phyloP scores from a whole-genome alignment of 2,329 filamentous ascomycete species.

The Alternaria triticimaculans region DNA sequence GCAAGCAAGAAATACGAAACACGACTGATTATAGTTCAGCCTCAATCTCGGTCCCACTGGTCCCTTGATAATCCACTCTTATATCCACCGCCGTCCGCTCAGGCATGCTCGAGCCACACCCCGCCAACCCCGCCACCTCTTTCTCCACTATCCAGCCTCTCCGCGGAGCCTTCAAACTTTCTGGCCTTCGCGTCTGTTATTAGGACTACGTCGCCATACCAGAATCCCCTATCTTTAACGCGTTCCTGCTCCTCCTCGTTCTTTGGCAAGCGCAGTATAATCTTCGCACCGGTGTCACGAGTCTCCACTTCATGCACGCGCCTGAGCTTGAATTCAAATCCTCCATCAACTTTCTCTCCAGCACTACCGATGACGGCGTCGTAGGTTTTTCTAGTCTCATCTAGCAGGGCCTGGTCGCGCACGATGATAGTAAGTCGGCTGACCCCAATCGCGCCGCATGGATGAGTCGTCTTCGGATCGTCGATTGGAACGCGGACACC shows the following conservation, averaged over 20 bases:
- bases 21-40: not conserved
- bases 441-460: constrained; percentile 59
- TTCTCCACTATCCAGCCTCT: constrained; percentile 23
- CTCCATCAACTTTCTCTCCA: not conserved
- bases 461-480: constrained; percentile 54
- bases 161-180: constrained; percentile 21
- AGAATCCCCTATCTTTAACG: constrained; percentile 24
- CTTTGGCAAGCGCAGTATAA: constrained; percentile 30
- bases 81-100: not conserved
- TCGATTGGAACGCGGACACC: constrained; percentile 61
- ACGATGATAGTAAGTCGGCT: constrained; percentile 35
- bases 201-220: constrained; percentile 39
- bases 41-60: not conserved
- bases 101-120: constrained; percentile 35
- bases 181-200: constrained; percentile 14
- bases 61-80: not conserved
- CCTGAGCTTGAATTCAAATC: constrained; percentile 17
- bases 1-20: not conserved
- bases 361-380: constrained; percentile 20
- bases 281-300: constrained; percentile 19
- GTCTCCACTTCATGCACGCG: constrained; percentile 24
- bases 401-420: constrained; percentile 18
- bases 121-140: constrained; percentile 24
- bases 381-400: constrained; percentile 22
- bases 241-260: constrained; percentile 24